Base-by-base conservation (phyloP, 2,329 filamentous ascomycete species). In the Xylariomycetidae sp. region DNA sequence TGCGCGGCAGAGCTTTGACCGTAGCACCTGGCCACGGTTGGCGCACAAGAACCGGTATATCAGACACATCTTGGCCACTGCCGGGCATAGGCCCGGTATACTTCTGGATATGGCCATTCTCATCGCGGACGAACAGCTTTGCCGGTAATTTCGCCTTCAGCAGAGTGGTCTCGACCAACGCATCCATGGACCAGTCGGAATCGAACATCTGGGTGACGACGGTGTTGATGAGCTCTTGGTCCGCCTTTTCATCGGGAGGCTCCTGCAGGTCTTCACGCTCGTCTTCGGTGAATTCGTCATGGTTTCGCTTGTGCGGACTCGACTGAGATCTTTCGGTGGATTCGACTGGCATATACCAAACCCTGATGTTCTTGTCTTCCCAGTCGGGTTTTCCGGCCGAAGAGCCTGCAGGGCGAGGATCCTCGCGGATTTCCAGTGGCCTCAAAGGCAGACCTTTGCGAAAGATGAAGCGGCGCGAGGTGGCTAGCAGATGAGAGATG, bases 381-480 rank as follows among this genome's bases (percentile, higher is more conserved):
- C 78, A 94, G 31, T 85, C 79, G 0, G 88, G 85, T 15, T 64
- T 53, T 28, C 65, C 60, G 4, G 68, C 66, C 2, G 74, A 73
- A 19, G 65, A 37, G 17, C 53, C 49, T 3, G 43, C 25, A 12
- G 50, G 34, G n/a, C 64, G 56, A 5, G 63, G 58, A 32, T 72
- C 66, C 8, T 61, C 47, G 25, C 65, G 61, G 30, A 85, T 73
- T 58, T 98, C 92, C 42, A 76, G 69, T 2, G 82, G 70, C 19
- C 64, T 65, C n/a, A 95, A 61, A 0, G 82, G 82, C 54, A 94
- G 72, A 1, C 85, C 82, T 48, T 85, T 88, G 23, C 92, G 75
- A 49, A 95, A 90, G 31, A 96, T 77, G 58, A 95, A 95, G 19
- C 80, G 69, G 28, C 92, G 75, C 12, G 83, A 81, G 1, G 88